Base-by-base conservation (phyloP, 1,139 yeast genomes). In the Yamadazyma dushanensis region DNA sequence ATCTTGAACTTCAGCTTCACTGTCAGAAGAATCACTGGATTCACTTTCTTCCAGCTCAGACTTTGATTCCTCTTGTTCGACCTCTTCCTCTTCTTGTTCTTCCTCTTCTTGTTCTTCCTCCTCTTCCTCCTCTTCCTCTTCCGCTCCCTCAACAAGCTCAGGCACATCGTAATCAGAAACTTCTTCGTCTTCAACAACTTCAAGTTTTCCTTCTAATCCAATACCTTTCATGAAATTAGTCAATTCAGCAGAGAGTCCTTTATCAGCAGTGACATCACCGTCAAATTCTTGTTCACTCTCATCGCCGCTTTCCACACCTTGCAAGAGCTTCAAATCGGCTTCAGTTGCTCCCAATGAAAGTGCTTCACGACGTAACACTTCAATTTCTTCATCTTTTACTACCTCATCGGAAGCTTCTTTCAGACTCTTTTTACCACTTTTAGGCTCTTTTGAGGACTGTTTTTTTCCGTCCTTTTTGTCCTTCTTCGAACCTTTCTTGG, bases 261-360 rank as follows among this genome's bases (percentile, higher is more conserved):
- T 59, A 39, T 80, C 90, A 11, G 55, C 55, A 15, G 59, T 62
- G 3, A 18, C 29, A 9, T 45, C 47, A 26, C 53, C 63, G 10
- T 56, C 67, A 44, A 80, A 80, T 47, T 81, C 88, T 45, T 76
- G 78, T 50, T 80, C 88, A 52, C 84, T 78, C 16, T 65, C 77
- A 26, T 77, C 84, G n/a, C 72, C 80, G 14, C 64, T 71, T 29
- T 63, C 66, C 8, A 85, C 51, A 11, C 70, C 79, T 13, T 66
- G 64, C 16, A 83, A 49, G 40, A 83, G 58, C 21, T 66, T 70
- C 34, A 78, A 71, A 53, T 83, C 90, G 19, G 73, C 87, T 44
- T 78, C 83, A 14, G 81, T 66, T 8, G 89, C 92, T 16, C 90
- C 90, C 16, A 83, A 59, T 13, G 59, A 72, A 18, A 83, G 57